Evolutionary conservation across 2,329 filamentous ascomycete genomes (phyloP), one percentile per base, ranked within the genome.

Genomic region (Dichotomopilus funicola): DNA sequence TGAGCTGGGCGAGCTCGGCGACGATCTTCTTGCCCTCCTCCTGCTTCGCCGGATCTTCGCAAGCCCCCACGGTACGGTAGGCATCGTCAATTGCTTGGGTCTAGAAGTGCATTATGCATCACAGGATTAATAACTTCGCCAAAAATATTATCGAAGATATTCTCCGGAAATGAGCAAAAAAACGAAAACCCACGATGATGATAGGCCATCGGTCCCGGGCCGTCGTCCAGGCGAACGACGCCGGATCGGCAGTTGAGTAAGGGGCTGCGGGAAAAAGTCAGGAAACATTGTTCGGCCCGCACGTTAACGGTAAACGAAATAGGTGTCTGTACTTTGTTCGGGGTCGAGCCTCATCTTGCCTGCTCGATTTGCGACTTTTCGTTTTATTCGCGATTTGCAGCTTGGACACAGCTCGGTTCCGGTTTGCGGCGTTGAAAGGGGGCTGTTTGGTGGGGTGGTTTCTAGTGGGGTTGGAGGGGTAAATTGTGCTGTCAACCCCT

Each of bases 21-120:
- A 95, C 80, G 58, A 99, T 91, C 64, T 76, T 78, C 76, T 96
- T 96, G 65, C 94, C 94, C 71, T 97, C 94, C 31, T 81, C 80
- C 37, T 78, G 72, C 67, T 87, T 87, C 57, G 82, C 78, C 8
- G 83, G 71, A 51, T 89, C 82, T 38, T 80, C 76, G 51, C 77
- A 75, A 56, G 76, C 73, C 37, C 77, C 75, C 4, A 87, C 80
- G 6, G 88, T 79, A 51, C 88, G 88, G 73, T 95, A 91, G n/a
- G 95, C 79, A 70, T 97, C 92, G 69, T 99, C 92, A 66, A 99
- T 94, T 54, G 87, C 89, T 68, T 91, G 84, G 12, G 94, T 97
- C 89, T 95, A 27, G 19, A 27, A 27, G 2, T 27, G 19, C 19
- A 27, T 27, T 3, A 27, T 27, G 19, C 19, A 27, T 27, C 19